A percentile compares a stretch with the other conserved stretches of the same genome.
These are phyloP conservation scores for Suillus plorans DNA, from an alignment of 768 basidiomycete genomes.

Conservation along the genomic window DNA sequence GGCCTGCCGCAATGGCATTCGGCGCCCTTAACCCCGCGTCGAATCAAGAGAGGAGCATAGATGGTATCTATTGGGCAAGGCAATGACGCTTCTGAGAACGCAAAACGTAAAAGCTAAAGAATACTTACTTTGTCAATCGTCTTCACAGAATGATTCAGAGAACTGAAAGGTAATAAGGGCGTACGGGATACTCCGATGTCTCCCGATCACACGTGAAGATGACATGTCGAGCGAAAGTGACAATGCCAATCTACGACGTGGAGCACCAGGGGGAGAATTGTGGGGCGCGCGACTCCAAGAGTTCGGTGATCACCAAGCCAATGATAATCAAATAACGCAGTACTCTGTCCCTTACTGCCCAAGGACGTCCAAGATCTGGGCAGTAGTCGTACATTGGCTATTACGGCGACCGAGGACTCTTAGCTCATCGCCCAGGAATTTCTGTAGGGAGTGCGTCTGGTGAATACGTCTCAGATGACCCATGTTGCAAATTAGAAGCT, in stretches of 20 bases:
- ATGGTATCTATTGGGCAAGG: background rate
- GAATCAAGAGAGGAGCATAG: background rate
- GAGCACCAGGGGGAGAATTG: too few species aligned
- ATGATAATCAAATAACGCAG: too few species aligned
- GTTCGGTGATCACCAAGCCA: too few species aligned
- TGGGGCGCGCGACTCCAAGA: too few species aligned
- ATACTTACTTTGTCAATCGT: constrained; percentile 1
- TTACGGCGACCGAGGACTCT: too few species aligned
- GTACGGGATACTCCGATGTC: background rate
- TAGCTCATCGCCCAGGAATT: too few species aligned
- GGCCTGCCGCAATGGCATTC: background rate
- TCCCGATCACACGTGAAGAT: background rate
- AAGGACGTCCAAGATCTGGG: too few species aligned
- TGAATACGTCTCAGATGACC: background rate
- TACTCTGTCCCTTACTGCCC: too few species aligned
- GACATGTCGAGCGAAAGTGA: too few species aligned
- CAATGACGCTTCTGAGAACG: constrained; percentile 3
- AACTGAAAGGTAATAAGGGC: background rate
- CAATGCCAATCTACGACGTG: background rate
- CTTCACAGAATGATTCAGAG: background rate
- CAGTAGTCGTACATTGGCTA: too few species aligned
- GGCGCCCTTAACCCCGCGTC: constrained; percentile 1
- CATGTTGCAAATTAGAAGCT: background rate
- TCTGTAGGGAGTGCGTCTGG: background rate
- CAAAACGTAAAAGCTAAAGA: constrained; percentile 7